These are phyloP conservation scores for Yamadazyma paraphyllophila DNA, from an alignment of 805 yeast genomes.

Conservation along the genomic window DNA sequence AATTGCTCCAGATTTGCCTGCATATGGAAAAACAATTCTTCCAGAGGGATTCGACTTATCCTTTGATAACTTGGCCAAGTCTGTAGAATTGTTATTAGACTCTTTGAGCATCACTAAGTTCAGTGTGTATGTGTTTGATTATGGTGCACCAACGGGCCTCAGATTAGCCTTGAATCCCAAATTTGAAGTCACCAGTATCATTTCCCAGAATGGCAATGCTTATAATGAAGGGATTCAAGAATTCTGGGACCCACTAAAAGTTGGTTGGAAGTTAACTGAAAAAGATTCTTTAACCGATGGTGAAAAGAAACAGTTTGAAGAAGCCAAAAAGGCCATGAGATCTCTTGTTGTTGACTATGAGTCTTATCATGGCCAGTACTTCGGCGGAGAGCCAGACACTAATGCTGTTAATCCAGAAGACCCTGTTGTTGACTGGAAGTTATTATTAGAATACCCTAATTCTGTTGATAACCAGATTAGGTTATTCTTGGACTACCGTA, in stretches of 20 bases:
- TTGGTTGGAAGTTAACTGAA: conserved; percentile 28
- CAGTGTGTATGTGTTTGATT: conserved; percentile 40
- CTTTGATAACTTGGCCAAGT: conserved; percentile 30
- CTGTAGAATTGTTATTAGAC: conserved; percentile 29
- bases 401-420: conserved; percentile 30
- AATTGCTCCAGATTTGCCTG: conserved; percentile 46
- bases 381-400: conserved; percentile 24
- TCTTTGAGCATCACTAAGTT: conserved; percentile 24
- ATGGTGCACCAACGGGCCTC: conserved; percentile 44
- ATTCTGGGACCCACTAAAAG: conserved; percentile 39
- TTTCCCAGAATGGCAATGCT: conserved; percentile 46
- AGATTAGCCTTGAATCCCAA: conserved; percentile 36
- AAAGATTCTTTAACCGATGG: conserved; percentile 4
- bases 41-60: conserved; percentile 25
- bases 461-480: conserved; percentile 26
- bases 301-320: conserved; percentile 13
- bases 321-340: conserved; percentile 12
- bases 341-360: conserved; percentile 12
- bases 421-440: conserved; percentile 26
- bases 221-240: conserved; percentile 40
- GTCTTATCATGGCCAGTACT: conserved; percentile 26
- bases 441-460: conserved; percentile 24
- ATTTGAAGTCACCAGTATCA: conserved; percentile 25
- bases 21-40: conserved; percentile 36
- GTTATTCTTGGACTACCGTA: conserved; percentile 34